phyloP scores from a whole-genome alignment of 352 stramenopile species.

The Blastocystis sp. region DNA sequence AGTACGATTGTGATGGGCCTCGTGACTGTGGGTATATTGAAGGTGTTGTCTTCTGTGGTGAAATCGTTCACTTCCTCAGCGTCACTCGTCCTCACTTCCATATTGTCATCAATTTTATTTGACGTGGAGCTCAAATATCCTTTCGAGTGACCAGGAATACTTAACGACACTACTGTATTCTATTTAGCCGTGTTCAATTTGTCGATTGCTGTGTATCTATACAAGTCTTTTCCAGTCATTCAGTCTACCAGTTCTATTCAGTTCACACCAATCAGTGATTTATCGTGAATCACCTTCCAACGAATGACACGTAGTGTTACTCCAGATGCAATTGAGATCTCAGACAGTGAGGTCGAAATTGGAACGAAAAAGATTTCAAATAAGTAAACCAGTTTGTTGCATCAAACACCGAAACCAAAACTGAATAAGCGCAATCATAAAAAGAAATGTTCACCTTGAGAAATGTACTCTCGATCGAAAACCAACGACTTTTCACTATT shows the following conservation, averaged over 20 bases:
- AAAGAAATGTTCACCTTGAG: slow-evolving; percentile 51
- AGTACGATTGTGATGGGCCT: slow-evolving; percentile 42
- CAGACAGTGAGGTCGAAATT: neutral
- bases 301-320: neutral
- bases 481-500: slow-evolving; percentile 27
- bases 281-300: neutral
- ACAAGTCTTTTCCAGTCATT: neutral
- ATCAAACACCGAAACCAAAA: neutral
- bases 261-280: neutral
- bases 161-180: slow-evolving; percentile 15
- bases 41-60: slow-evolving; percentile 32
- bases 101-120: slow-evolving; percentile 15
- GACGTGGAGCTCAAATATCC: slow-evolving; percentile 52
- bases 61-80: slow-evolving; percentile 59
- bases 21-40: slow-evolving; percentile 53
- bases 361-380: neutral
- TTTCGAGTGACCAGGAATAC: neutral
- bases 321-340: neutral
- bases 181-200: slow-evolving; percentile 38
- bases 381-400: neutral
- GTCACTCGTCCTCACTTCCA: slow-evolving; percentile 40
- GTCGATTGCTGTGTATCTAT: slow-evolving; percentile 20
- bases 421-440: neutral
- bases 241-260: neutral
- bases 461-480: slow-evolving; percentile 30